These are phyloP conservation scores for Rhynchosporium agropyri DNA, from an alignment of 2,329 filamentous ascomycete species.

Conservation along the genomic window DNA sequence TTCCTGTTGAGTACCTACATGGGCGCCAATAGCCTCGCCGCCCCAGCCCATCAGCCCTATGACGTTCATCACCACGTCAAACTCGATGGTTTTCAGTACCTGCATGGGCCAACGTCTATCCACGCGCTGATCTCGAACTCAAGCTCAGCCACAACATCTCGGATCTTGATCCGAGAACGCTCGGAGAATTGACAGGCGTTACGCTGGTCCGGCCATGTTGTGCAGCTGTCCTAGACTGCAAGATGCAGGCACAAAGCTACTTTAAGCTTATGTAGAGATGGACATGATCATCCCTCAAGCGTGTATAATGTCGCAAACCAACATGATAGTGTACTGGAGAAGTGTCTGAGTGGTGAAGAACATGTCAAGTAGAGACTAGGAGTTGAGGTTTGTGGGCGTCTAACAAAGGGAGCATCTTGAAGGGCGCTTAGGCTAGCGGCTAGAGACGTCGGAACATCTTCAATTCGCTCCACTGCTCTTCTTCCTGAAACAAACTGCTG, in stretches of 20 bases:
- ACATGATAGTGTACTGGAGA: slow-evolving; percentile 30
- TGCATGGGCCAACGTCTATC: slow-evolving; percentile 19
- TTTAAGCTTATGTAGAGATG: slow-evolving; percentile 22
- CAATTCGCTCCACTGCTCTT: slow-evolving; percentile 24
- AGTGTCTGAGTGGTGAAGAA: slow-evolving; percentile 27
- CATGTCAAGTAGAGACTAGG: slow-evolving; percentile 17
- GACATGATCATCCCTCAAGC: slow-evolving; percentile 13
- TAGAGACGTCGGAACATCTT: slow-evolving; percentile 17
- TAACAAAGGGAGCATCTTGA: slow-evolving; percentile 25
- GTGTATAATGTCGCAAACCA: slow-evolving; percentile 25
- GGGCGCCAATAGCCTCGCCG: slow-evolving; percentile 29
- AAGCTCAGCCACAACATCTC: slow-evolving; percentile 15
- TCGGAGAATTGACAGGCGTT: slow-evolving; percentile 30
- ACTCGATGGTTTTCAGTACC: slow-evolving; percentile 13
- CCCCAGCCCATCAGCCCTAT: slow-evolving; percentile 31
- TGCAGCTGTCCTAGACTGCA: slow-evolving; percentile 26
- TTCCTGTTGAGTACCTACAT: slow-evolving; percentile 33
- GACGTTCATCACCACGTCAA: slow-evolving; percentile 20
- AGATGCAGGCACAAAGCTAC: slow-evolving; percentile 32
- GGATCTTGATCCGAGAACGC: slow-evolving; percentile 26
- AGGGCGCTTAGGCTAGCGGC: slow-evolving; percentile 33
- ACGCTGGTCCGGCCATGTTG: slow-evolving; percentile 30
- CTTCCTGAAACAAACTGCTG: slow-evolving; percentile 16
- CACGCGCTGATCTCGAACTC: slow-evolving; percentile 23
- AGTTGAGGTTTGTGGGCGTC: slow-evolving; percentile 28